Evolutionary conservation across 768 basidiomycete species (phyloP).

Genomic region (Hygrocybe punicea): DNA sequence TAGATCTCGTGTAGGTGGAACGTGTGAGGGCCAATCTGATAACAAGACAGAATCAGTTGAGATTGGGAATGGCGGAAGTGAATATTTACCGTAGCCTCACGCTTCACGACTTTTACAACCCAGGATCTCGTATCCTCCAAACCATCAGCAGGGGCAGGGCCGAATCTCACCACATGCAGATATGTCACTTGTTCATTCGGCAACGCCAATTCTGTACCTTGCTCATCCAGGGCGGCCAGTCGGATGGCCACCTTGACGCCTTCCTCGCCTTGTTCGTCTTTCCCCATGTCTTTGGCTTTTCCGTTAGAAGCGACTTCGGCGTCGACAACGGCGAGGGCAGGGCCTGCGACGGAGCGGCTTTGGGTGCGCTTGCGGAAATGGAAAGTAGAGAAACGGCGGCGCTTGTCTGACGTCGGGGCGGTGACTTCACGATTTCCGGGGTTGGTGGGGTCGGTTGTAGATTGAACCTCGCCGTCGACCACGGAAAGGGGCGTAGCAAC

Average conservation of each 20-base stretch:
- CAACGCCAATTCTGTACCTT: slow-evolving; percentile 61
- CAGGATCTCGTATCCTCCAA: slow-evolving; percentile 69
- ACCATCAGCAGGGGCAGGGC: slow-evolving; percentile 39
- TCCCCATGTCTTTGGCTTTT: slow-evolving; percentile 39
- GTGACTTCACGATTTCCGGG: slow-evolving; percentile 9
- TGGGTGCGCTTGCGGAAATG: slow-evolving; percentile 56
- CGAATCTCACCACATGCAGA: slow-evolving; percentile 76
- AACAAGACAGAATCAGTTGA: neutral
- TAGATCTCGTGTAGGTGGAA: slow-evolving; percentile 97
- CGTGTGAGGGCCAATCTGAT: slow-evolving; percentile 83
- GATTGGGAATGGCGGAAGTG: slow-evolving; percentile 1
- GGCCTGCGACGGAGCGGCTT: slow-evolving; percentile 60
- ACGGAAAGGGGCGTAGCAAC: neutral
- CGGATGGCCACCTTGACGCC: slow-evolving; percentile 78
- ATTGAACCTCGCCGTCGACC: neutral
- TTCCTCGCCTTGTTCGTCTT: slow-evolving; percentile 49
- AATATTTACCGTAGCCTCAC: slow-evolving; percentile 72
- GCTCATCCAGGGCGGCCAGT: slow-evolving; percentile 76
- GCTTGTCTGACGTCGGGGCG: slow-evolving; percentile 23
- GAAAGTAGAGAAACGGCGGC: slow-evolving; percentile 64
- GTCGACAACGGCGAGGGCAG: slow-evolving; percentile 77
- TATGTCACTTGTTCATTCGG: slow-evolving; percentile 89
- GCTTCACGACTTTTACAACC: slow-evolving; percentile 90
- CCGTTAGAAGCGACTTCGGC: slow-evolving; percentile 46
- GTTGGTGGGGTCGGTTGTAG: neutral